Evolutionary conservation across 371 early-diverging fungal genomes (phyloP).

Genomic region (Rhizopus stolonifer): DNA sequence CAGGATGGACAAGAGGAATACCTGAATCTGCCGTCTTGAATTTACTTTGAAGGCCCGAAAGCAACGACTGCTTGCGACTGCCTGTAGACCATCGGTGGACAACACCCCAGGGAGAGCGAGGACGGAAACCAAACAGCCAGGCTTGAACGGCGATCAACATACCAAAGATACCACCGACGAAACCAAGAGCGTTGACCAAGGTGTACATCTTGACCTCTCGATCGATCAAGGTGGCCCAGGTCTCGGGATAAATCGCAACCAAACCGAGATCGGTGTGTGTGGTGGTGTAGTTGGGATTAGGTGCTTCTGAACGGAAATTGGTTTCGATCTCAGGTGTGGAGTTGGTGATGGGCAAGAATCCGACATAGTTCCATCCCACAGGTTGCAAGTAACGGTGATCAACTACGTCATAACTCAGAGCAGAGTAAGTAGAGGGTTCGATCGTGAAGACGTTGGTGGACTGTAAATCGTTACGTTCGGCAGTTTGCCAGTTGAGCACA

Average conservation of each 20-base stretch:
- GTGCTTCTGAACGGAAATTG: constrained; percentile 39
- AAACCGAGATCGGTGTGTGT: constrained; percentile 34
- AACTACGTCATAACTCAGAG: constrained; percentile 37
- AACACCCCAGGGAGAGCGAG: constrained; percentile 53
- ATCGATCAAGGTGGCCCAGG: constrained; percentile 20
- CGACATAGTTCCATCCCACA: constrained; percentile 52
- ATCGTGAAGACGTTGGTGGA: constrained; percentile 37
- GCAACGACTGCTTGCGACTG: constrained; percentile 41
- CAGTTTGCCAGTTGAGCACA: constrained; percentile 37
- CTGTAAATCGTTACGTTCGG: constrained; percentile 44
- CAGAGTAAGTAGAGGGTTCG: constrained; percentile 37
- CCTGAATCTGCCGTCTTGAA: constrained; percentile 43
- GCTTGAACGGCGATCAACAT: constrained; percentile 38
- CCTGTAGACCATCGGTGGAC: constrained; percentile 52
- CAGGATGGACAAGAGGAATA: constrained; percentile 49
- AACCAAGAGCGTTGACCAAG: constrained; percentile 50
- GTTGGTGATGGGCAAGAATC: constrained; percentile 45
- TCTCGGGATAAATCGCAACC: constrained; percentile 31
- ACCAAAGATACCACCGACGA: constrained; percentile 54
- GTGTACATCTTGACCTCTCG: constrained; percentile 53
- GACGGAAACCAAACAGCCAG: constrained; percentile 52
- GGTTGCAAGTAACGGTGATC: constrained; percentile 43
- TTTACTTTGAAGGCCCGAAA: constrained; percentile 36
- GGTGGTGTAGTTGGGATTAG: constrained; percentile 36
- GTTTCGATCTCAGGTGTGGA: constrained; percentile 37